These are phyloP conservation scores for Agrostemma githago DNA, from an alignment of 148 eudicot species.

Conservation along the genomic window DNA sequence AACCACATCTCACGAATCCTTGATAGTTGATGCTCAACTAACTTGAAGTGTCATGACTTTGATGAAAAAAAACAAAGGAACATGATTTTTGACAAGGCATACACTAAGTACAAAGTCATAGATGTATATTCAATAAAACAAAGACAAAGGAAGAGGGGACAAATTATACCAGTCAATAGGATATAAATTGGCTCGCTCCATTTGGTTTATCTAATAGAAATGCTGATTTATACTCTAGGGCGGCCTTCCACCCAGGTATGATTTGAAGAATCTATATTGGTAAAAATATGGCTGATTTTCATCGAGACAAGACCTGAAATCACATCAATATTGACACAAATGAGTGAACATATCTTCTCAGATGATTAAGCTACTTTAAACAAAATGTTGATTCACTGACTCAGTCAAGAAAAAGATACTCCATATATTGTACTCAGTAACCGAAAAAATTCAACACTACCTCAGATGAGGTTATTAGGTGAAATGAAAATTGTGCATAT, in stretches of 20 bases:
- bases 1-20: background rate
- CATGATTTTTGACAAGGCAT: background rate
- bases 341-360: too few species aligned
- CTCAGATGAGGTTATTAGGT: background rate
- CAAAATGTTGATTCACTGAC: too few species aligned
- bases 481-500: background rate
- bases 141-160: background rate
- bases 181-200: slow-evolving; percentile 85
- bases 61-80: background rate
- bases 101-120: background rate
- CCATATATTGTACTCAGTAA: too few species aligned
- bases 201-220: slow-evolving; percentile 70
- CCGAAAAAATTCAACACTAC: slow-evolving; percentile 1
- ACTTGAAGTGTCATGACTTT: background rate
- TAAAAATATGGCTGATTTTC: too few species aligned
- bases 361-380: too few species aligned
- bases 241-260: too few species aligned
- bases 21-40: background rate
- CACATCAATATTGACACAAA: too few species aligned
- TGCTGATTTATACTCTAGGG: slow-evolving; percentile 72
- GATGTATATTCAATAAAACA: background rate
- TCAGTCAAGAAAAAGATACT: slow-evolving; percentile 46
- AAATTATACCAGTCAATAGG: slow-evolving; percentile 73
- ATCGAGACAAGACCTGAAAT: too few species aligned
- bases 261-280: too few species aligned